These are phyloP conservation scores for Coniochaeta ligniaria DNA, from an alignment of 2,329 filamentous ascomycete species.

Conservation along the genomic window DNA sequence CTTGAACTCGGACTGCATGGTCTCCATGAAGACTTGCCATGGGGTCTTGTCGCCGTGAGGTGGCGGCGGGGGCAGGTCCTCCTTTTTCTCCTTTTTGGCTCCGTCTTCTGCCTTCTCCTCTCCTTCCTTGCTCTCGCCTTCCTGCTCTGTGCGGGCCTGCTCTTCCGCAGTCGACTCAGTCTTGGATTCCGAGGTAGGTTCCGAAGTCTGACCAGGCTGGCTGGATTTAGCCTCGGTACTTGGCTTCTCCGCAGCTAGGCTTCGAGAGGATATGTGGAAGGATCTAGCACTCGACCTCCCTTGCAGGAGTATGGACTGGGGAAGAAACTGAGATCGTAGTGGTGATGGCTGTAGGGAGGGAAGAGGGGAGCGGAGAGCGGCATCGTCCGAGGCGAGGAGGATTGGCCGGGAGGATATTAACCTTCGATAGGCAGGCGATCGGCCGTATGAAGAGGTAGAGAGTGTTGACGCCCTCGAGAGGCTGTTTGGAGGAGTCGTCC, in stretches of 20 bases:
- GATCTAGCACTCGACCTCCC: slow-evolving; percentile 20
- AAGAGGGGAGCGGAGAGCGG: slow-evolving; percentile 2
- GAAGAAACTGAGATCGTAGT: slow-evolving; percentile 39
- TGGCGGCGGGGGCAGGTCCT: slow-evolving; percentile 76
- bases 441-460: slow-evolving; percentile 28
- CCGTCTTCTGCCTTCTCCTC: slow-evolving; percentile 43
- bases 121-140: slow-evolving; percentile 34
- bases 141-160: slow-evolving; percentile 27
- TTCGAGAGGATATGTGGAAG: slow-evolving; percentile 29
- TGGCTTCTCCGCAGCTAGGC: slow-evolving; percentile 21
- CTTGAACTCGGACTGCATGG: slow-evolving; percentile 89
- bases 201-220: slow-evolving; percentile 21
- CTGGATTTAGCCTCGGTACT: slow-evolving; percentile 11
- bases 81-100: slow-evolving; percentile 53
- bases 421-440: slow-evolving; percentile 40
- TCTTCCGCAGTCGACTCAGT: slow-evolving; percentile 30
- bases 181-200: slow-evolving; percentile 25
- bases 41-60: slow-evolving; percentile 97
- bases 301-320: slow-evolving; percentile 29
- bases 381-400: not conserved
- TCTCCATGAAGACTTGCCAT: slow-evolving; percentile 98
- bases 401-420: slow-evolving; percentile 24
- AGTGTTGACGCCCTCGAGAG: slow-evolving; percentile 33
- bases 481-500: slow-evolving; percentile 34
- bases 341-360: slow-evolving; percentile 23